A percentile compares a stretch with the other conserved stretches of the same genome.
Conservation (phyloP, 495 filamentous ascomycete genomes). For the Rostrohypoxylon terebratum region DNA sequence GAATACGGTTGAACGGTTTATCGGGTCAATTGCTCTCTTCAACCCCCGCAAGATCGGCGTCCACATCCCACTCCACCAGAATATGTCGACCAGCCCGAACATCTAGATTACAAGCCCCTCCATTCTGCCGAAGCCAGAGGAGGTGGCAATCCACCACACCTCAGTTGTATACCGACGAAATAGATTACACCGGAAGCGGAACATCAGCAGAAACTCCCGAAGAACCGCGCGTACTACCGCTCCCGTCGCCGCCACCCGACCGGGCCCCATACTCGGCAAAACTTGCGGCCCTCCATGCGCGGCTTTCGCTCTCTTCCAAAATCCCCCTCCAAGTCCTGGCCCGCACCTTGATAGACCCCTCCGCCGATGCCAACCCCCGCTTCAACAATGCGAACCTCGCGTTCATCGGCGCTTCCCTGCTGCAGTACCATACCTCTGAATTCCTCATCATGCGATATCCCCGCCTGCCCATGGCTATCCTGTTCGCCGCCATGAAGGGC, state of each 20-base stretch:
- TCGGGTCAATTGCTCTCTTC: slow-evolving; percentile 73
- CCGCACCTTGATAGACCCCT: slow-evolving; percentile 83
- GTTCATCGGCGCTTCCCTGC: slow-evolving; percentile 81
- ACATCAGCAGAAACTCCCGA: background rate
- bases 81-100: slow-evolving; percentile 40
- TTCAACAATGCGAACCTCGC: slow-evolving; percentile 89
- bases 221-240: background rate
- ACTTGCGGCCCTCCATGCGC: slow-evolving; percentile 92
- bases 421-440: slow-evolving; percentile 89
- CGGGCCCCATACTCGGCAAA: slow-evolving; percentile 83
- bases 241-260: slow-evolving; percentile 76
- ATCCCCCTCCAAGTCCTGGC: slow-evolving; percentile 89
- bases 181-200: background rate
- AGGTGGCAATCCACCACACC: slow-evolving; percentile 51
- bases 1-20: slow-evolving; percentile 76
- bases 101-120: slow-evolving; percentile 44
- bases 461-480: slow-evolving; percentile 83
- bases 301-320: slow-evolving; percentile 82
- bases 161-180: slow-evolving; percentile 2
- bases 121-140: slow-evolving; percentile 27
- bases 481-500: slow-evolving; percentile 84
- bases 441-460: slow-evolving; percentile 87
- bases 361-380: slow-evolving; percentile 77
- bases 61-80: slow-evolving; percentile 27
- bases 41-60: slow-evolving; percentile 34